Evolutionary conservation across 441 rosid species (phyloP).

Genomic region (Eruca vesicaria): DNA sequence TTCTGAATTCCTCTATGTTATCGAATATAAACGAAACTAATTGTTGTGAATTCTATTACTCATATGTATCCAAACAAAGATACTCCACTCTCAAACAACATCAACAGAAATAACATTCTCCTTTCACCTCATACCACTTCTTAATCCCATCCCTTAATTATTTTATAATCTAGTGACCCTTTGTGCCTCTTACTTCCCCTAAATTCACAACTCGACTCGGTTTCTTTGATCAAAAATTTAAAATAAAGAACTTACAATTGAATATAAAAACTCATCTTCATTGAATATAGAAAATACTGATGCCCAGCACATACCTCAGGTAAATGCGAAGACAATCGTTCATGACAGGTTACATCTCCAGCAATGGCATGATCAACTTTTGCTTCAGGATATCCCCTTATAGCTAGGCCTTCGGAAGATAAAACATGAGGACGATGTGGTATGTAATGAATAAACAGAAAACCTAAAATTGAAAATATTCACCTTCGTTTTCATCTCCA

Average conservation of each 20-base stretch:
- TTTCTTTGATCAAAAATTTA: constrained; percentile 17
- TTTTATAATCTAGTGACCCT: not conserved
- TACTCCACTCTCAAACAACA: not conserved
- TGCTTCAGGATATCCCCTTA: constrained; percentile 87
- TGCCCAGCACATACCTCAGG: constrained; percentile 65
- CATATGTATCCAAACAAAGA: too few relatives aligned
- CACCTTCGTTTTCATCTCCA: constrained; percentile 86
- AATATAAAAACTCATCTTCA: not conserved
- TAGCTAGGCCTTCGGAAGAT: constrained; percentile 58
- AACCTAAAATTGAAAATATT: constrained; percentile 1
- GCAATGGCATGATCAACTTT: constrained; percentile 87
- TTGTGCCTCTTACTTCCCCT: not conserved
- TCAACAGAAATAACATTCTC: not conserved
- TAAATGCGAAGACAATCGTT: constrained; percentile 64
- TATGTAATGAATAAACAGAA: not conserved
- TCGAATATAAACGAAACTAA: not conserved
- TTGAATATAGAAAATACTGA: not conserved
- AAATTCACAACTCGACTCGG: not conserved
- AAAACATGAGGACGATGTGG: constrained; percentile 6
- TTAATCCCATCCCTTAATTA: constrained; percentile 9
- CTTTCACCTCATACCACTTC: not conserved
- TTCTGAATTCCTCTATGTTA: not conserved
- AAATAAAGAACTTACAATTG: not conserved
- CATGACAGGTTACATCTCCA: constrained; percentile 63
- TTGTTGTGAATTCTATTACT: not conserved